Evolutionary conservation across 2,329 filamentous ascomycete species (phyloP).

Genomic region (Penicillium verrucosum): DNA sequence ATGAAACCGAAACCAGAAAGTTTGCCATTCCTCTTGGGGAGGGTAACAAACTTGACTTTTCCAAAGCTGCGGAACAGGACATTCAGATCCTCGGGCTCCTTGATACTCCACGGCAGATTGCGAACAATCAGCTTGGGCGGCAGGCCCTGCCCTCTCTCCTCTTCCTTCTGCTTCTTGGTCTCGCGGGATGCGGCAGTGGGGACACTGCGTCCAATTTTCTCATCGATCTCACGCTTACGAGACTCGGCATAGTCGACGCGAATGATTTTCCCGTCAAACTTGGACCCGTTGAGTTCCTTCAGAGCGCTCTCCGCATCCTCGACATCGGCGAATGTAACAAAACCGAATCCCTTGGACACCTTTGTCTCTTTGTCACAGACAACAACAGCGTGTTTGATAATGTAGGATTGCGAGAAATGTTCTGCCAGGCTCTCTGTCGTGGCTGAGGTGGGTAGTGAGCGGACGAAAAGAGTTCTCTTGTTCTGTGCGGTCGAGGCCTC

Average conservation of each 20-base stretch:
- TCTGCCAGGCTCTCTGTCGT: slow-evolving; percentile 81
- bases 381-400: slow-evolving; percentile 93
- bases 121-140: slow-evolving; percentile 80
- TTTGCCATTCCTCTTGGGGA: slow-evolving; percentile 70
- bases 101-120: slow-evolving; percentile 95
- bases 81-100: slow-evolving; percentile 74
- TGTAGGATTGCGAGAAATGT: slow-evolving; percentile 90
- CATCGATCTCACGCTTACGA: slow-evolving; percentile 65
- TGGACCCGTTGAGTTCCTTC: slow-evolving; percentile 73
- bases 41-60: slow-evolving; percentile 81
- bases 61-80: slow-evolving; percentile 82
- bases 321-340: slow-evolving; percentile 92
- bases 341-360: slow-evolving; percentile 85
- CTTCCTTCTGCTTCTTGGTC: slow-evolving; percentile 48
- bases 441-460: slow-evolving; percentile 72
- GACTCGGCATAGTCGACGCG: slow-evolving; percentile 84
- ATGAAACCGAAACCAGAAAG: slow-evolving; percentile 92
- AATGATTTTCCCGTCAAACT: slow-evolving; percentile 76
- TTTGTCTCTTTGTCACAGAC: slow-evolving; percentile 84
- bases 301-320: slow-evolving; percentile 83
- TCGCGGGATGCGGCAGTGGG: slow-evolving; percentile 37
- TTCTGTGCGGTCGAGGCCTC: slow-evolving; percentile 31
- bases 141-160: slow-evolving; percentile 58
- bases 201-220: slow-evolving; percentile 45
- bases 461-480: slow-evolving; percentile 78